These are phyloP conservation scores for Gaertneriomyces semiglobifer DNA, from an alignment of 192 early-diverging fungal genomes.

Conservation along the genomic window DNA sequence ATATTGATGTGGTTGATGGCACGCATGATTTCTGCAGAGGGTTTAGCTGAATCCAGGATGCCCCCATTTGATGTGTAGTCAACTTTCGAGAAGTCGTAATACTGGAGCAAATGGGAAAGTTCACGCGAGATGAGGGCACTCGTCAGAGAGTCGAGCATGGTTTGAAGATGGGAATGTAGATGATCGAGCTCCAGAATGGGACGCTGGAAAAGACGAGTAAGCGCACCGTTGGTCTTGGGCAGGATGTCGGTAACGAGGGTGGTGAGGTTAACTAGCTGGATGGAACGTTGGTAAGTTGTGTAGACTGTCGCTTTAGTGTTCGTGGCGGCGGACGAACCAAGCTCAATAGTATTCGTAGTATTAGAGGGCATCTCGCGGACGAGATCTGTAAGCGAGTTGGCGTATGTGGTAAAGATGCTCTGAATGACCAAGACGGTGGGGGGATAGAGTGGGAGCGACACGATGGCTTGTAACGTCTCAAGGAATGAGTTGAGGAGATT, in stretches of 20 bases:
- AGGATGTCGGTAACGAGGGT: constrained; percentile 61
- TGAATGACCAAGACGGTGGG: too few species aligned
- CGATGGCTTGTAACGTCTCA: too few species aligned
- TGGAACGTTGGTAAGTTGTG: neutral
- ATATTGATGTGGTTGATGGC: neutral
- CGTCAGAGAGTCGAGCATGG: constrained; percentile 1
- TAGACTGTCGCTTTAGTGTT: neutral
- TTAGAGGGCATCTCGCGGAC: too few species aligned
- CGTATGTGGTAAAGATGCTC: neutral
- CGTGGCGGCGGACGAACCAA: too few species aligned
- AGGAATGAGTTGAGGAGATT: too few species aligned
- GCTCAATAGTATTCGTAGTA: too few species aligned
- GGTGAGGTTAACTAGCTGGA: constrained; percentile 44
- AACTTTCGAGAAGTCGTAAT: constrained; percentile 42
- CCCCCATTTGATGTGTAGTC: constrained; percentile 46
- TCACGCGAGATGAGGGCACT: neutral
- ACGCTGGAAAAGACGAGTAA: constrained; percentile 62
- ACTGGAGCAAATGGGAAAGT: too few species aligned
- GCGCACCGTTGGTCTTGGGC: constrained; percentile 44
- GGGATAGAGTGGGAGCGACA: too few species aligned
- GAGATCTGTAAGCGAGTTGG: too few species aligned
- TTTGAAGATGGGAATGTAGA: constrained; percentile 1
- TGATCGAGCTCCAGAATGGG: constrained; percentile 72
- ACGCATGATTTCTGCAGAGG: constrained; percentile 38
- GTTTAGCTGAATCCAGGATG: constrained; percentile 40